Percentiles rank a stretch among this genome's conserved stretches.
Conservation (phyloP, 2,329 filamentous ascomycete species). For the Mollisia scopiformis region DNA sequence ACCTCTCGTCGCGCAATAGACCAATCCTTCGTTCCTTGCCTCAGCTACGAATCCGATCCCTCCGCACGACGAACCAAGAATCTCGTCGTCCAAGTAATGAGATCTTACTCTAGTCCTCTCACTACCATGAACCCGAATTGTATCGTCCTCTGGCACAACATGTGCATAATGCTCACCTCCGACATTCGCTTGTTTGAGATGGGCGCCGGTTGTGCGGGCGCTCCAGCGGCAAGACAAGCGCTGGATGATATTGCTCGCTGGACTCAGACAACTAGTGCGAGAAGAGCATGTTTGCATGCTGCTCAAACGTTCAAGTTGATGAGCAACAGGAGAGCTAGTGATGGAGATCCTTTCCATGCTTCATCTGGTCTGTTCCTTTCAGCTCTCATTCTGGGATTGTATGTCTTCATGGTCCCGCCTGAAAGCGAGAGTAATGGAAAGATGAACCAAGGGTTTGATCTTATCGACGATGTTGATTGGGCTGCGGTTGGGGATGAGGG, state of each 20-base stretch:
- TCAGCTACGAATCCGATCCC: slow-evolving; percentile 50
- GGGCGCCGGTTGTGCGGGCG: slow-evolving; percentile 52
- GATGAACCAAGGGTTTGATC: slow-evolving; percentile 39
- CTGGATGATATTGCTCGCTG: slow-evolving; percentile 53
- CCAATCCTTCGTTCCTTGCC: slow-evolving; percentile 45
- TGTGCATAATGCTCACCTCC: slow-evolving; percentile 53
- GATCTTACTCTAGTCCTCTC: slow-evolving; percentile 45
- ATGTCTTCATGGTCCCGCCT: slow-evolving; percentile 50
- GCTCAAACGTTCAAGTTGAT: slow-evolving; percentile 55
- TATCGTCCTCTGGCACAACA: slow-evolving; percentile 53
- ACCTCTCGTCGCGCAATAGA: slow-evolving; percentile 34
- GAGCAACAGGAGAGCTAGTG: slow-evolving; percentile 53
- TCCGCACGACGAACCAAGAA: slow-evolving; percentile 44
- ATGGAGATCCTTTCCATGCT: slow-evolving; percentile 53
- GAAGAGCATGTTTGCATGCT: slow-evolving; percentile 53
- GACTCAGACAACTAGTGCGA: slow-evolving; percentile 52
- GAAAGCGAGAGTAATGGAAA: background rate
- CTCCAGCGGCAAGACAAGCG: slow-evolving; percentile 48
- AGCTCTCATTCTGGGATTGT: slow-evolving; percentile 53
- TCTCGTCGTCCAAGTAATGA: slow-evolving; percentile 40
- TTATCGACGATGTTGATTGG: slow-evolving; percentile 55
- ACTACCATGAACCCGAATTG: slow-evolving; percentile 50
- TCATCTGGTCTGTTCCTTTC: slow-evolving; percentile 53
- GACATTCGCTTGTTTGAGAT: slow-evolving; percentile 56
- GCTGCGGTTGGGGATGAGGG: slow-evolving; percentile 47